These are phyloP conservation scores for Calophaca sinica DNA, from an alignment of 306 rosid genomes.

Conservation along the genomic window DNA sequence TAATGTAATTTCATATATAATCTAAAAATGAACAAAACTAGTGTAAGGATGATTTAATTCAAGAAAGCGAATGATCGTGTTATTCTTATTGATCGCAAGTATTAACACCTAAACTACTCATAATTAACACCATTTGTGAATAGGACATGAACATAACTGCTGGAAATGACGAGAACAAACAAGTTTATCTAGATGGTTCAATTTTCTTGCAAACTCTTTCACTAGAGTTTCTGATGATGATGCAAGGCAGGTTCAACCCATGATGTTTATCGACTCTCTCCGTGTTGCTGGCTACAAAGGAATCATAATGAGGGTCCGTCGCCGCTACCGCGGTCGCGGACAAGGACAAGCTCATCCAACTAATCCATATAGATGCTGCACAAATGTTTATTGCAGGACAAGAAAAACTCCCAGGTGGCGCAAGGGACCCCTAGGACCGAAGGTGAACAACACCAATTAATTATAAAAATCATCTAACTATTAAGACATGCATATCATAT, in stretches of 20 bases:
- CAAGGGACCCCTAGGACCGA: constrained; percentile 49
- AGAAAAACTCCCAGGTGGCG: constrained; percentile 47
- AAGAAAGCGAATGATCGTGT: too few relatives aligned
- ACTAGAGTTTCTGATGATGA: too few relatives aligned
- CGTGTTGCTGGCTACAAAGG: background rate
- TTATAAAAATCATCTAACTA: too few relatives aligned
- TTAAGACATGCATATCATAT: too few relatives aligned
- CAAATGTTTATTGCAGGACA: constrained; percentile 40
- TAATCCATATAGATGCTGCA: constrained; percentile 7
- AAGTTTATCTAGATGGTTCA: too few relatives aligned
- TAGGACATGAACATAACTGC: background rate
- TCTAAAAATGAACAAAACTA: too few relatives aligned
- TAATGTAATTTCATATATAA: too few relatives aligned
- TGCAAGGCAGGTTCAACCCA: background rate
- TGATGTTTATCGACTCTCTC: background rate
- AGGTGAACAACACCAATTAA: background rate
- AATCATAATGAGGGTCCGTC: background rate
- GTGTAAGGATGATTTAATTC: too few relatives aligned
- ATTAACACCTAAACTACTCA: too few relatives aligned
- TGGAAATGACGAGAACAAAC: background rate
- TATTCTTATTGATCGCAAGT: too few relatives aligned
- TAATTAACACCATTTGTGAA: background rate
- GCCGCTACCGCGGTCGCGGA: background rate
- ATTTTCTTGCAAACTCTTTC: too few relatives aligned
- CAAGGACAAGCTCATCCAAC: background rate